These are phyloP conservation scores for Xylaria intraflava DNA, from an alignment of 495 filamentous ascomycete genomes.

Conservation along the genomic window DNA sequence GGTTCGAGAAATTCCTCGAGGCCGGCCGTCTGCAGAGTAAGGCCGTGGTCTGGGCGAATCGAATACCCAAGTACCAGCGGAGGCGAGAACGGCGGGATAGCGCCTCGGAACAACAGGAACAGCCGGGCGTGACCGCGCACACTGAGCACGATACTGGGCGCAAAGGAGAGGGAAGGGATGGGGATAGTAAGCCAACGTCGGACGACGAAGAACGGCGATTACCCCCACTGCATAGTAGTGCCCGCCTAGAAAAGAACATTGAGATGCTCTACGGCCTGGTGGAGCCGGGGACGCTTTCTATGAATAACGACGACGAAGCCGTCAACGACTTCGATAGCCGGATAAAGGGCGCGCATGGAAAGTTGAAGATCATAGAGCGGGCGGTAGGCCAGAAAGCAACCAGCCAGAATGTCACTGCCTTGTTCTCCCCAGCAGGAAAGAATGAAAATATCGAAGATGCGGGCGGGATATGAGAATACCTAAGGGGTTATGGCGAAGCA, in stretches of 20 bases:
- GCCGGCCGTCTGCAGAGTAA: conserved; percentile 78
- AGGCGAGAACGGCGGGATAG: conserved; percentile 12
- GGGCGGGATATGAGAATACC: conserved; percentile 12
- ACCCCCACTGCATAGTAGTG: conserved; percentile 48
- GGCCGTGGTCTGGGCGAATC: conserved; percentile 68
- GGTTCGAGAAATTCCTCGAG: conserved; percentile 82
- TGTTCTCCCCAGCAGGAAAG: conserved; percentile 8
- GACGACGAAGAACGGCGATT: conserved; percentile 4
- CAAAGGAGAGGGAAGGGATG: conserved; percentile 5
- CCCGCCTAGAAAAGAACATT: conserved; percentile 68
- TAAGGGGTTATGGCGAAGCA: background rate
- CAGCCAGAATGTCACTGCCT: background rate
- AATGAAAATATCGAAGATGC: conserved; percentile 29
- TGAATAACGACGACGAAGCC: conserved; percentile 73
- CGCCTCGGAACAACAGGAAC: background rate
- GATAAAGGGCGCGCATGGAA: conserved; percentile 69
- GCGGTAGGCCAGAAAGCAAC: conserved; percentile 52
- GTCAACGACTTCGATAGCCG: conserved; percentile 83
- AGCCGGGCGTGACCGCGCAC: too few relatives aligned
- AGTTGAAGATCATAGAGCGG: conserved; percentile 73
- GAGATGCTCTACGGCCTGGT: conserved; percentile 64
- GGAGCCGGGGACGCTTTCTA: conserved; percentile 70
- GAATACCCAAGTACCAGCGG: conserved; percentile 21
- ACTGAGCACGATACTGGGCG: too few relatives aligned
- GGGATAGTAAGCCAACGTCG: background rate